Base-by-base conservation (phyloP, 208 protist genomes). In the Angomonas ambiguus region DNA sequence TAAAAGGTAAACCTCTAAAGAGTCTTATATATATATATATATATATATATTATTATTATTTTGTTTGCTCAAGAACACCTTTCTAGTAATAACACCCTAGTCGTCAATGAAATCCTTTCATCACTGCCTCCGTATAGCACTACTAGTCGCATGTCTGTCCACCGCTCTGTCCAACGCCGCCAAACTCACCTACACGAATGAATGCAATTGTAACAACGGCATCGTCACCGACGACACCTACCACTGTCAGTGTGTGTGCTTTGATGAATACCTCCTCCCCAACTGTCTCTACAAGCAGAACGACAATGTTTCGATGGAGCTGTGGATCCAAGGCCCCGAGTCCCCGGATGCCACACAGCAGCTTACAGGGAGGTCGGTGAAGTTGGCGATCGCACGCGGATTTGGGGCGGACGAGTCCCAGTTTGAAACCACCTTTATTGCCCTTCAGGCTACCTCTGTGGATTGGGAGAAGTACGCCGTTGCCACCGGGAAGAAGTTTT, bases 271-370 rank as follows among this genome's bases (percentile, higher is more conserved):
- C 58, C 63, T 85, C 45, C 74, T 72, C 13, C 79, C 79, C 0
- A n/a, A 72, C 18, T 85, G 79, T 61, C 76, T 82, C 13, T 85
- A 85, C 75, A 75, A 20, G 10, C 60, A 67, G 32, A 60, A 34
- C 4, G 66, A 71, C 13, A 28, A 41, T 1, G 72, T 74, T 2
- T 18, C 42, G 10, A 61, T 85, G 60, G 56, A 74, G 24, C 22
- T 76, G 2, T 76, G 72, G 67, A 57, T 80, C 31, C 28, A 27
- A n/a, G 64, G 64, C 16, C 6, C 11, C 1, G 28, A 33, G 6
- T 18, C 18, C 13, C 53, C 48, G 28, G 53, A 71, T 24, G 53
- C 1, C 1, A 16, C 18, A 16, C 8, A 8, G 6, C 6, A 30
- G 5, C 49, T 56, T 8, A 8, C 11, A 11, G 22, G n/a, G 6